A percentile compares a stretch with the other conserved stretches of the same genome.
These are phyloP conservation scores for Artomyces pyxidatus DNA, from an alignment of 768 basidiomycete genomes.

Conservation along the genomic window DNA sequence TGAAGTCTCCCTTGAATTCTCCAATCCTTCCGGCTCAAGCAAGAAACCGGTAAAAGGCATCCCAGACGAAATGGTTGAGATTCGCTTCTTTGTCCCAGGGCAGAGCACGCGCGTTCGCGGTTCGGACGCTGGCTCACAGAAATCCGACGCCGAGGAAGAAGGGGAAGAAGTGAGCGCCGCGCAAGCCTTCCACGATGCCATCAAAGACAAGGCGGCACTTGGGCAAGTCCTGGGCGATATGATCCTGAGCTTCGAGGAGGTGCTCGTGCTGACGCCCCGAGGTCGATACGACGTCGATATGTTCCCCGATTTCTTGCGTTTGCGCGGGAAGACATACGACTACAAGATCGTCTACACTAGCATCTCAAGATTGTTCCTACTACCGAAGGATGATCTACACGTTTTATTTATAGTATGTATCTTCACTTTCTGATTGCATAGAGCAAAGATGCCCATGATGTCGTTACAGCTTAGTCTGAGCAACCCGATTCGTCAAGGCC, in stretches of 20 bases:
- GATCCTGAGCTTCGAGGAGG: constrained; percentile 91
- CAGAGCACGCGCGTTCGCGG: constrained; percentile 45
- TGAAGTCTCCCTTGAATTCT: constrained; percentile 98
- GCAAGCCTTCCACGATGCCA: constrained; percentile 91
- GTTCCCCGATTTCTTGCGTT: constrained; percentile 88
- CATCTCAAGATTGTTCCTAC: constrained; percentile 81
- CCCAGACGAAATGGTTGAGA: constrained; percentile 88
- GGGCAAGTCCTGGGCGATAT: constrained; percentile 87
- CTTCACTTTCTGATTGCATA: background rate
- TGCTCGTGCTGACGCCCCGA: constrained; percentile 90
- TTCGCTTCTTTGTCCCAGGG: constrained; percentile 93
- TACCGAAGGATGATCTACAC: constrained; percentile 95
- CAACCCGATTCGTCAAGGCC: constrained; percentile 94
- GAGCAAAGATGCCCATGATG: background rate
- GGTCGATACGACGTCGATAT: constrained; percentile 98
- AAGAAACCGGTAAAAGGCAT: constrained; percentile 36
- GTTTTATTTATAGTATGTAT: constrained; percentile 83
- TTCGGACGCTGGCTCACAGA: constrained; percentile 69
- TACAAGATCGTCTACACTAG: constrained; percentile 92
- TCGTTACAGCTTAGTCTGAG: constrained; percentile 69
- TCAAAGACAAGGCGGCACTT: constrained; percentile 95
- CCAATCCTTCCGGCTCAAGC: constrained; percentile 38
- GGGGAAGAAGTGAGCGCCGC: constrained; percentile 84
- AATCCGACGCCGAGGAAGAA: constrained; percentile 62
- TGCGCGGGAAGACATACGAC: constrained; percentile 98